Conservation (phyloP, 805 yeast genomes). For the Candida sanyiensis region DNA sequence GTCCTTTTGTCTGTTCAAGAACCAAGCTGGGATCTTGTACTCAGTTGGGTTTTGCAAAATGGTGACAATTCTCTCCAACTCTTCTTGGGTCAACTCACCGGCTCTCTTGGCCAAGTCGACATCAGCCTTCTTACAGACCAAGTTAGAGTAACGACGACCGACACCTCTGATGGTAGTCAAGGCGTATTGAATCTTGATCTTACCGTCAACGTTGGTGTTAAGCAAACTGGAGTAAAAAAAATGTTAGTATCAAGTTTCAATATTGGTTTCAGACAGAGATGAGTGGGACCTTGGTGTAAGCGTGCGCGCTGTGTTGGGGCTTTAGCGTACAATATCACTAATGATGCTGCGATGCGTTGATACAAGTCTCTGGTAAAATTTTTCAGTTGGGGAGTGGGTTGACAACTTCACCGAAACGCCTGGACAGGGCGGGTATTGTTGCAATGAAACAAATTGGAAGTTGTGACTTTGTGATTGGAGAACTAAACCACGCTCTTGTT, state of each 20-base stretch:
- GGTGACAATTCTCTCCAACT: conserved; percentile 99
- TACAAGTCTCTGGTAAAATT: no score
- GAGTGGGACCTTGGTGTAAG: no score
- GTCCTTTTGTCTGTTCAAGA: conserved; percentile 99
- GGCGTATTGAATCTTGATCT: conserved; percentile 99
- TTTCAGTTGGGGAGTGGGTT: no score
- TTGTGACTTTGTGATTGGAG: no score
- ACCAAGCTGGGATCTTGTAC: conserved; percentile 99
- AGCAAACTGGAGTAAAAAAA: conserved; percentile 73
- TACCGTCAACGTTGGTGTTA: conserved; percentile 99
- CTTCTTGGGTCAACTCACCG: conserved; percentile 99
- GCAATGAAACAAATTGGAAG: no score
- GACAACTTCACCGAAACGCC: no score
- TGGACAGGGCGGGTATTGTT: no score
- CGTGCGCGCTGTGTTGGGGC: no score
- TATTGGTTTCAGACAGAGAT: background rate
- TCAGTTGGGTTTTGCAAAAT: conserved; percentile 99
- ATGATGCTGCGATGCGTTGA: no score
- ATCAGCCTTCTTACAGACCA: conserved; percentile 99
- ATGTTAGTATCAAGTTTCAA: conserved; percentile 31
- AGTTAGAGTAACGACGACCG: conserved; percentile 99
- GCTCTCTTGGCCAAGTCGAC: conserved; percentile 98
- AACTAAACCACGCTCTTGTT: no score
- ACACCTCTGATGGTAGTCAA: conserved; percentile 99
- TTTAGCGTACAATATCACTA: no score